Conservation (phyloP, 148 eudicot species). For the Mesembryanthemum crystallinum region DNA sequence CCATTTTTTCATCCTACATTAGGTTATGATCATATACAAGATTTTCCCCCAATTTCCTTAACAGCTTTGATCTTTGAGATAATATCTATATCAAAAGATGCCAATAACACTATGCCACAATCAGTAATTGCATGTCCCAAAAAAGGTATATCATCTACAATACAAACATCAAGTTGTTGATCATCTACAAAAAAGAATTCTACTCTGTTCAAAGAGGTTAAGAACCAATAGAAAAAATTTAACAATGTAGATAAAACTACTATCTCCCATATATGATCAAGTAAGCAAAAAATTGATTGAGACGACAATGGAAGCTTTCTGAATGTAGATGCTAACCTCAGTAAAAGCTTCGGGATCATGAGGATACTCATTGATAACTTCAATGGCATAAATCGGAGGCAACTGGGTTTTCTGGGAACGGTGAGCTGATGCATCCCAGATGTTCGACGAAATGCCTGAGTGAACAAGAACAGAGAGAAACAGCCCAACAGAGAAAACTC, state of each 20-base stretch:
- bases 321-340: neutral
- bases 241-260: neutral
- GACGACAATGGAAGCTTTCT: no score
- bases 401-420: neutral
- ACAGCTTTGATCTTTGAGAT: neutral
- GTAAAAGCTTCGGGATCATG: slow-evolving; percentile 14
- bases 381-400: neutral
- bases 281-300: neutral
- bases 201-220: neutral
- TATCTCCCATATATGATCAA: neutral
- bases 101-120: neutral
- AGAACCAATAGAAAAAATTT: neutral
- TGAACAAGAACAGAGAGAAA: neutral
- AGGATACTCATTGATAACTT: slow-evolving; percentile 6
- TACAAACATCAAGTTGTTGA: neutral
- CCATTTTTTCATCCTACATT: neutral
- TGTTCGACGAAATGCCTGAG: neutral
- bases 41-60: neutral
- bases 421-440: neutral
- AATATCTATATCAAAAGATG: neutral
- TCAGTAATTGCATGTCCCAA: neutral
- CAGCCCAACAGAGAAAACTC: neutral
- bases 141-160: neutral
- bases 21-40: neutral
- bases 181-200: neutral